These are phyloP conservation scores for Phytophthora nicotianae DNA, from an alignment of 352 stramenopile species.

Conservation along the genomic window DNA sequence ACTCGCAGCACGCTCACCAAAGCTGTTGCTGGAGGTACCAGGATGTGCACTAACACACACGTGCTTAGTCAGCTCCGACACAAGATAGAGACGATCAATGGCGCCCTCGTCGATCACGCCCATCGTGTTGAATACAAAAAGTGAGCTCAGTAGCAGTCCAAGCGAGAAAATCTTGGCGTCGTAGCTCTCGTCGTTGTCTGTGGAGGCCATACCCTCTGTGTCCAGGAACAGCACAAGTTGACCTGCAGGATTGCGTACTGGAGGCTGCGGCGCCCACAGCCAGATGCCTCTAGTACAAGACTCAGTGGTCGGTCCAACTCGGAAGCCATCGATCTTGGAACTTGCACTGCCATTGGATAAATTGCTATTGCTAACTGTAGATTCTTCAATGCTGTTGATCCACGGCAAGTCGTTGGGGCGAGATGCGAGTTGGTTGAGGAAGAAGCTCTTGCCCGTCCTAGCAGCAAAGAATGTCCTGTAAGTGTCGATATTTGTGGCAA, in stretches of 20 bases:
- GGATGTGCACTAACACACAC: slow-evolving; percentile 68
- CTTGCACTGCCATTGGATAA: slow-evolving; percentile 7
- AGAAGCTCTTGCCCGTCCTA: slow-evolving; percentile 89
- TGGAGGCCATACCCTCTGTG: slow-evolving; percentile 85
- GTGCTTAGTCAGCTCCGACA: slow-evolving; percentile 86
- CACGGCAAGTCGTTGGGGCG: slow-evolving; percentile 27
- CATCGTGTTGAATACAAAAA: slow-evolving; percentile 91
- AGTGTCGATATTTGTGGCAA: background rate
- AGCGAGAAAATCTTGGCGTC: slow-evolving; percentile 90
- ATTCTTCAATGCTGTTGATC: slow-evolving; percentile 6
- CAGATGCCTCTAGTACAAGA: slow-evolving; percentile 87
- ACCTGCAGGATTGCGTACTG: slow-evolving; percentile 59
- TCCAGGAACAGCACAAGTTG: slow-evolving; percentile 84
- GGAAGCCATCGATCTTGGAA: slow-evolving; percentile 47
- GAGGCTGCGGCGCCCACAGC: slow-evolving; percentile 73
- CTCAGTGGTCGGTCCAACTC: slow-evolving; percentile 82
- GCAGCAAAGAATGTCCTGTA: background rate
- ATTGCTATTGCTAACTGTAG: slow-evolving; percentile 16
- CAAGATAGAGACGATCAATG: slow-evolving; percentile 84
- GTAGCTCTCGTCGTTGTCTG: slow-evolving; percentile 88
- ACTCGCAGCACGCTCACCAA: slow-evolving; percentile 5
- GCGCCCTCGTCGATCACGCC: slow-evolving; percentile 88
- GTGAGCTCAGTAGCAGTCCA: slow-evolving; percentile 75
- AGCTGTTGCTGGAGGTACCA: slow-evolving; percentile 1
- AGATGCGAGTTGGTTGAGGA: slow-evolving; percentile 83